Base-by-base conservation (phyloP, 345 rosid species). In the Sapria himalayana region DNA sequence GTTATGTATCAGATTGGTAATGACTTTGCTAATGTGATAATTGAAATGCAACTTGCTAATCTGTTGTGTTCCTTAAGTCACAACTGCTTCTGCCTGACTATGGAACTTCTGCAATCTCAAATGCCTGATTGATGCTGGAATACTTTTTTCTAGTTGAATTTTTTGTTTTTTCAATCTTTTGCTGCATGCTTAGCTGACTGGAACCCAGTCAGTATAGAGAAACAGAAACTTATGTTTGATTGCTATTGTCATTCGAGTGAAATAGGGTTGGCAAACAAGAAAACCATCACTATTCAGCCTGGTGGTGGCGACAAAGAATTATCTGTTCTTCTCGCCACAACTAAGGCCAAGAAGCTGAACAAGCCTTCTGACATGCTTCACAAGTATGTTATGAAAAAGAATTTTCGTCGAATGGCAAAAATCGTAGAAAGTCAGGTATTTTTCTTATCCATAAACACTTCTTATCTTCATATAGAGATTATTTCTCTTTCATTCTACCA, bases 241-340 rank as follows among this genome's bases (percentile, higher is more conserved):
- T 17, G 19, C 3, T 15, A 11, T 1, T 29, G 15, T 50, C 19
- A 0, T 17, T 34, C 15, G 17, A 22, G 15, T 7, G 7, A 10
- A 37, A 9, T 51, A 82, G 92, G 92, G 15, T 59, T 86, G 73
- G 81, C 94, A 15, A 86, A 81, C 70, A 63, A 56, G 43, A 78
- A 76, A 52, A 78, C 97, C 0, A 80, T 81, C n/a, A 64, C 74
- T 7, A 67, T 86, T 57, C 92, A 70, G 67, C 31, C 61, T 13
- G 89, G 52, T 10, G 74, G 41, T 15, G 66, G 74, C 58, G 97
- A 81, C 11, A 69, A 56, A 41, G n/a, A n/a, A n/a, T n/a, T n/a
- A n/a, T 57, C 60, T 24, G 71, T 81, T 39, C 60, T 78, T 38
- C 69, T 86, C 4, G 78, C 78, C 10, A 81, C 92, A 3, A 53